A percentile compares a stretch with the other conserved stretches of the same genome.
phyloP scores from a whole-genome alignment of 805 yeast species.

The Candida adriatica region DNA sequence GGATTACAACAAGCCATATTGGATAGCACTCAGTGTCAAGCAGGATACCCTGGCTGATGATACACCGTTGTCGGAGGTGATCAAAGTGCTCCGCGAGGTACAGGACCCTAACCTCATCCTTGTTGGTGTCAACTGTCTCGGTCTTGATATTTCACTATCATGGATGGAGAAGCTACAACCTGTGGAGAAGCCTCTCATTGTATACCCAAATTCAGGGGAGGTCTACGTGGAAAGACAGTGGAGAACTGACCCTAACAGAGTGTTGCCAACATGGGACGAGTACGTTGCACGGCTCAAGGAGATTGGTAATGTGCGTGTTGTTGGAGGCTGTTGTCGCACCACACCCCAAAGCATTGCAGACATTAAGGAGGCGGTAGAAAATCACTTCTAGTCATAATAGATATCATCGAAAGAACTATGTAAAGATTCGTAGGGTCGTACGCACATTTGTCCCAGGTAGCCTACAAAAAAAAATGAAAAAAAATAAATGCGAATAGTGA shows the following conservation, averaged over 20 bases:
- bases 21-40: constrained; percentile 36
- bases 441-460: too few species aligned
- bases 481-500: constrained; percentile 31
- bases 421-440: too few species aligned
- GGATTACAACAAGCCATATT: constrained; percentile 35
- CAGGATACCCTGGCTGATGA: constrained; percentile 43
- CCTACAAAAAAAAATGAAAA: too few species aligned
- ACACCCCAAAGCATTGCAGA: constrained; percentile 33
- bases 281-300: constrained; percentile 34
- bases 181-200: constrained; percentile 33
- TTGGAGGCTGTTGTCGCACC: constrained; percentile 78
- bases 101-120: constrained; percentile 21
- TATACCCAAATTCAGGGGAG: constrained; percentile 78
- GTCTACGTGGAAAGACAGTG: constrained; percentile 38
- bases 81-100: constrained; percentile 15
- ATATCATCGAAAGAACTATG: too few species aligned
- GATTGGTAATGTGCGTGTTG: constrained; percentile 35
- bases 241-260: constrained; percentile 26
- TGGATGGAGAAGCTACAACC: constrained; percentile 31
- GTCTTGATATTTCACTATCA: constrained; percentile 32
- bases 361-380: constrained; percentile 4
- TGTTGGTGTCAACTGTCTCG: constrained; percentile 67
- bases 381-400: neutral
- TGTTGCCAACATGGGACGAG: constrained; percentile 29
- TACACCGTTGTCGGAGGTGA: constrained; percentile 31